Conservation (phyloP, 2,329 filamentous ascomycete species). For the Penicillium thymicola region DNA sequence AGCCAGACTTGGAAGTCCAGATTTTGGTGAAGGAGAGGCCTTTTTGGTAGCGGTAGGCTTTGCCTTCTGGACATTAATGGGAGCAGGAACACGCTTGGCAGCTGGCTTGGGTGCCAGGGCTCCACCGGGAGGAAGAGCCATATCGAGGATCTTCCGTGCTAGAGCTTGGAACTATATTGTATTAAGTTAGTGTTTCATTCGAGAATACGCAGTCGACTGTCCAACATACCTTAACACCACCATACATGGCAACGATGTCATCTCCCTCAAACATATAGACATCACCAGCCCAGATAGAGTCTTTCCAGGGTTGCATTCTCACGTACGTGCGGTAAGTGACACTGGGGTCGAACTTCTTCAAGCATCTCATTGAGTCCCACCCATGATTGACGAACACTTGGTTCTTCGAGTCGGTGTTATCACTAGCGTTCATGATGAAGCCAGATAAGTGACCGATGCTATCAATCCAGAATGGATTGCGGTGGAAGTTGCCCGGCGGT, state of each 20-base stretch:
- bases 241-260: conserved; percentile 54
- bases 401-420: conserved; percentile 57
- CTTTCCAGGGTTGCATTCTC: conserved; percentile 53
- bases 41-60: conserved; percentile 24
- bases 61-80: conserved; percentile 29
- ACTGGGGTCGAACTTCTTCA: conserved; percentile 50
- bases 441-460: conserved; percentile 56
- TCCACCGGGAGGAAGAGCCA: conserved; percentile 39
- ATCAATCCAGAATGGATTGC: conserved; percentile 60
- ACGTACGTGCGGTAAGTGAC: conserved; percentile 60
- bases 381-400: conserved; percentile 62
- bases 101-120: conserved; percentile 22
- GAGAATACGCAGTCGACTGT: neutral
- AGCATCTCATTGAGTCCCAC: conserved; percentile 58
- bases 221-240: conserved; percentile 43
- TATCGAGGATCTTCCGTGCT: conserved; percentile 41
- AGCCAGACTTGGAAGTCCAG: conserved; percentile 31
- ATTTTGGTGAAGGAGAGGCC: conserved; percentile 28
- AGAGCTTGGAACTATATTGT: conserved; percentile 40
- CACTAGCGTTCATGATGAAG: conserved; percentile 60
- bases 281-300: conserved; percentile 57
- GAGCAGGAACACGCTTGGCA: conserved; percentile 21
- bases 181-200: conserved; percentile 8
- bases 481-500: conserved; percentile 55
- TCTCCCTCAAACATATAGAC: conserved; percentile 60